phyloP scores from a whole-genome alignment of 2,329 filamentous ascomycete species.

The Fusarium sp. region DNA sequence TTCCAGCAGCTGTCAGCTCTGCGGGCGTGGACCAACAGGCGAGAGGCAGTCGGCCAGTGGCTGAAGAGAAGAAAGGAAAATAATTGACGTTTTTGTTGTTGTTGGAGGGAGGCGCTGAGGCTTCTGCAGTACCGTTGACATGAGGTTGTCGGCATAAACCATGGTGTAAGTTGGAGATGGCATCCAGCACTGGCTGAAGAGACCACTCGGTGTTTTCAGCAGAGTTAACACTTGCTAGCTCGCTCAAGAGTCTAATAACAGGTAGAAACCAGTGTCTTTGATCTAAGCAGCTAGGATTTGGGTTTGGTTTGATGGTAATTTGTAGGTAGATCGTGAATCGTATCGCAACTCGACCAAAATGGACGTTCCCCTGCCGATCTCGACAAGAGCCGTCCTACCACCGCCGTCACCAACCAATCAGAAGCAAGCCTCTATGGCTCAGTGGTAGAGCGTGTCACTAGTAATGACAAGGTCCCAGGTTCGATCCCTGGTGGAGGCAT shows the following conservation, averaged over 20 bases:
- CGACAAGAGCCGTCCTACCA: not conserved
- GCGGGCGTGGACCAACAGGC: not conserved
- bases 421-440: not conserved
- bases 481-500: not conserved
- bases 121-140: not conserved
- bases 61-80: not conserved
- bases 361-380: not conserved
- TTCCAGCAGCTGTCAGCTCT: not conserved
- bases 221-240: not conserved
- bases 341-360: not conserved
- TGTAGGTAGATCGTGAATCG: not conserved
- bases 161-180: not conserved
- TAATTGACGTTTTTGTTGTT: too few relatives aligned
- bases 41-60: not conserved
- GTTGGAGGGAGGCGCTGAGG: not conserved
- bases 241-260: not conserved
- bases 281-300: too few relatives aligned
- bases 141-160: not conserved
- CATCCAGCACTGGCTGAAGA: not conserved
- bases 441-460: slow-evolving; percentile 1
- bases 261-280: too few relatives aligned
- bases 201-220: not conserved
- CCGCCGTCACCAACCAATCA: not conserved
- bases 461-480: not conserved
- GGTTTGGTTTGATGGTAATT: not conserved